Evolutionary conservation across 108 stramenopile genomes (phyloP).

Genomic region (Discostella stelligeroides): DNA sequence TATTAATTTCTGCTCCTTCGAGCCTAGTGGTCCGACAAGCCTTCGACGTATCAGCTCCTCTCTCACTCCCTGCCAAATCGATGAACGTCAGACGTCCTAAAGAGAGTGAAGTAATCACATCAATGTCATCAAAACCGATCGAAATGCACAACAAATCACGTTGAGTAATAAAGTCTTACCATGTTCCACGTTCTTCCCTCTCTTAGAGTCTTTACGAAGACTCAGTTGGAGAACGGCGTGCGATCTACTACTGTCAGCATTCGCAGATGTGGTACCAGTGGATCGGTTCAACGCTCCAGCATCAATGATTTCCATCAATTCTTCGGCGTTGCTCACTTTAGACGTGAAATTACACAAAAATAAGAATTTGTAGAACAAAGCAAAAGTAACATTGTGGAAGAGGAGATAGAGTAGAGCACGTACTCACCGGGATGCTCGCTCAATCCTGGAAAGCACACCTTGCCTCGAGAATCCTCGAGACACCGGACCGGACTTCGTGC

Average conservation of each 20-base stretch:
- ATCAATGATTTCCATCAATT: constrained; percentile 90
- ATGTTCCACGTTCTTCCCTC: constrained; percentile 65
- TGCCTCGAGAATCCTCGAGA: constrained; percentile 93
- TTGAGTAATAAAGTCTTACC: constrained; percentile 29
- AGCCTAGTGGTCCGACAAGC: constrained; percentile 91
- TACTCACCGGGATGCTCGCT: constrained; percentile 65
- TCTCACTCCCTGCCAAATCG: constrained; percentile 97
- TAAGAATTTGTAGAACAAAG: neutral
- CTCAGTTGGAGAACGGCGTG: constrained; percentile 96
- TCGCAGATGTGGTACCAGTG: constrained; percentile 94
- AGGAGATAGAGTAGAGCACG: neutral
- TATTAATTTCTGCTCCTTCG: constrained; percentile 99
- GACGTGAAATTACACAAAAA: neutral
- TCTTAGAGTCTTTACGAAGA: constrained; percentile 63
- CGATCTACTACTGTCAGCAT: constrained; percentile 90
- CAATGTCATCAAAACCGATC: constrained; percentile 1
- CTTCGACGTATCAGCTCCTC: constrained; percentile 94
- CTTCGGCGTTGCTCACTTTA: constrained; percentile 64
- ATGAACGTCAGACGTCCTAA: constrained; percentile 93
- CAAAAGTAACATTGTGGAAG: neutral
- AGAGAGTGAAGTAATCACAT: neutral
- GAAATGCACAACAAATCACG: neutral
- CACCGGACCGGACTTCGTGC: constrained; percentile 83
- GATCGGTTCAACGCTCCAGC: constrained; percentile 88
- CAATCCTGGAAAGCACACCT: constrained; percentile 94